These are phyloP conservation scores for Boechera retrofracta DNA, from an alignment of 345 rosid species.

Conservation along the genomic window DNA sequence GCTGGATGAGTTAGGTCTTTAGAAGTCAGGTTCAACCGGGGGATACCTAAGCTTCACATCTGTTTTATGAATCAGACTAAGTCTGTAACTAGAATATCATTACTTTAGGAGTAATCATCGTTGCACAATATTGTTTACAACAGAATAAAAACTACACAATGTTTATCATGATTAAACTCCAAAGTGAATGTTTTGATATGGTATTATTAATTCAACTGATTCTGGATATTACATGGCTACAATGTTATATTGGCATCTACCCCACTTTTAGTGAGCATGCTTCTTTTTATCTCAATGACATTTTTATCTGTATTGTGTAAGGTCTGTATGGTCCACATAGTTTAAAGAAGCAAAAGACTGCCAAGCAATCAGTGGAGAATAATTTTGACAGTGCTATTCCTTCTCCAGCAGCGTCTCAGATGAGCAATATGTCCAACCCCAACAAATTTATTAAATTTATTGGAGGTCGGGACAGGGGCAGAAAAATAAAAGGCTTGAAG, in stretches of 20 bases:
- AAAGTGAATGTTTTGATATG: neutral
- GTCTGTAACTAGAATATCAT: constrained; percentile 20
- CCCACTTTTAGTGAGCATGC: neutral
- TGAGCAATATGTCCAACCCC: constrained; percentile 91
- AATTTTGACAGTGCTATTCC: constrained; percentile 65
- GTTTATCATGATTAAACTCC: constrained; percentile 14
- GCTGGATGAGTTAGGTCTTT: constrained; percentile 27
- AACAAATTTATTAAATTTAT: constrained; percentile 65
- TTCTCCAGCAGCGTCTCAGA: constrained; percentile 85
- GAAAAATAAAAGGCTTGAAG: constrained; percentile 76
- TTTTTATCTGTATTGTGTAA: constrained; percentile 45
- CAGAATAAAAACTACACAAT: constrained; percentile 7
- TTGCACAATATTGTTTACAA: neutral
- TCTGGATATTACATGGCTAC: constrained; percentile 8
- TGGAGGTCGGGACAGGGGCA: constrained; percentile 71
- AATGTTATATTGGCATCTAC: neutral
- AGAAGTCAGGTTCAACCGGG: constrained; percentile 18
- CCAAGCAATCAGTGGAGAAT: constrained; percentile 63
- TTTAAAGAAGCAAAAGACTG: constrained; percentile 75
- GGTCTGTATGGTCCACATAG: constrained; percentile 70
- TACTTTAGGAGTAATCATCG: constrained; percentile 22
- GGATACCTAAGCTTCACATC: constrained; percentile 24
- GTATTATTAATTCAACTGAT: constrained; percentile 1
- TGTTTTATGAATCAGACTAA: constrained; percentile 15
- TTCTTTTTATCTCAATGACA: constrained; percentile 21